A percentile compares a stretch with the other conserved stretches of the same genome.
These are phyloP conservation scores for Blastocystis sp. DNA, from an alignment of 352 stramenopile species.

Conservation along the genomic window DNA sequence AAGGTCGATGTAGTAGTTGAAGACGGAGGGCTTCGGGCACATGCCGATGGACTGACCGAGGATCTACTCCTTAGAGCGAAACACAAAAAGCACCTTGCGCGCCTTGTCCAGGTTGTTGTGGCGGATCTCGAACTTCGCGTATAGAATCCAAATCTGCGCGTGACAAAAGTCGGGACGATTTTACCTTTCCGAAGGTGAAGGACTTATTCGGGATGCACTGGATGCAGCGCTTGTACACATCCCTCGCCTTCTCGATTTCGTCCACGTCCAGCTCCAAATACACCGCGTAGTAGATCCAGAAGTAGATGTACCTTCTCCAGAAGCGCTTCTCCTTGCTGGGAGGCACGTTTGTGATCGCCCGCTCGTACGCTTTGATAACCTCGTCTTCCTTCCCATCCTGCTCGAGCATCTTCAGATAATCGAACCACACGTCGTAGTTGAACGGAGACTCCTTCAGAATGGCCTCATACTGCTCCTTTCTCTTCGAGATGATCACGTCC, in stretches of 20 bases:
- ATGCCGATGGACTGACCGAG: constrained; percentile 89
- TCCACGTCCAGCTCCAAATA: constrained; percentile 90
- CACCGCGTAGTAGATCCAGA: constrained; percentile 98
- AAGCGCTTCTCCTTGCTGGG: constrained; percentile 90
- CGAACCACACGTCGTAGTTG: constrained; percentile 97
- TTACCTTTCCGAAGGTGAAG: constrained; percentile 94
- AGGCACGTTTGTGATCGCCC: constrained; percentile 87
- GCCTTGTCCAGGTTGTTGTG: constrained; percentile 86
- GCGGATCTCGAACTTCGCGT: constrained; percentile 91
- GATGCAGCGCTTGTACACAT: constrained; percentile 91
- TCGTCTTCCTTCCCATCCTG: constrained; percentile 76
- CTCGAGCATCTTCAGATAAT: constrained; percentile 96
- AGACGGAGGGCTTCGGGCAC: constrained; percentile 87
- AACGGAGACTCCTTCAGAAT: constrained; percentile 83
- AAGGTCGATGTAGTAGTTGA: constrained; percentile 87
- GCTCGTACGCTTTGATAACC: constrained; percentile 90
- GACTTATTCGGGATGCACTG: constrained; percentile 87
- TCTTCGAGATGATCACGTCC: constrained; percentile 88
- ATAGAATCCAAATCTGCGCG: constrained; percentile 87
- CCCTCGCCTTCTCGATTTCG: constrained; percentile 79
- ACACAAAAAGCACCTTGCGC: constrained; percentile 75
- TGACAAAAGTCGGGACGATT: constrained; percentile 4
- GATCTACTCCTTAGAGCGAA: constrained; percentile 71
- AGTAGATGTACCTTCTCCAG: constrained; percentile 97
- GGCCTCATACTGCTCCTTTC: constrained; percentile 89